Conservation (phyloP, 1,284 basidiomycete species). For the Heterobasidion parviporum region DNA sequence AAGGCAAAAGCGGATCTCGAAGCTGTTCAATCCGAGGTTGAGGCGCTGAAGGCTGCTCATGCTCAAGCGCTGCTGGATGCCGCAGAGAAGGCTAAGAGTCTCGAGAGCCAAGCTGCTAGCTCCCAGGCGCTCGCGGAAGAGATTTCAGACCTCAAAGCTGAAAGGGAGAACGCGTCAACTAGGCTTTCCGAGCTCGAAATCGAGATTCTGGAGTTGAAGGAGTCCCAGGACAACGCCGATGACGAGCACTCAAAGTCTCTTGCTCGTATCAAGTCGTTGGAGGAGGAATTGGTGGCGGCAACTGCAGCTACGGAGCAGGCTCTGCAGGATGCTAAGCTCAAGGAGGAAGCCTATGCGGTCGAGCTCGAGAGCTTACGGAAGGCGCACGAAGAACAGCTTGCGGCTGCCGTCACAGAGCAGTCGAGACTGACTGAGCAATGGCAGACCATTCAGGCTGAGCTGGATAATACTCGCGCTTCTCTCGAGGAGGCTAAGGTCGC, state of each 20-base stretch:
- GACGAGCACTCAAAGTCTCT: constrained; percentile 44
- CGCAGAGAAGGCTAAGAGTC: constrained; percentile 31
- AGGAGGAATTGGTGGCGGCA: constrained; percentile 41
- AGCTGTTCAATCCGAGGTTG: constrained; percentile 44
- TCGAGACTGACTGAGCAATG: constrained; percentile 35
- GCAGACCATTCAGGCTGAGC: constrained; percentile 36
- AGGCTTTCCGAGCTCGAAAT: constrained; percentile 76
- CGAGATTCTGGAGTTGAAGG: constrained; percentile 71
- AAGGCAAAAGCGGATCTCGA: constrained; percentile 59
- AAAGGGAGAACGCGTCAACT: constrained; percentile 67
- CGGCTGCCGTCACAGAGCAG: constrained; percentile 36
- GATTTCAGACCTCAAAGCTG: constrained; percentile 45
- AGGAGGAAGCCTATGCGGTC: constrained; percentile 37
- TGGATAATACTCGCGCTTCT: constrained; percentile 32
- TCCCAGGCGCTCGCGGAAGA: constrained; percentile 42
- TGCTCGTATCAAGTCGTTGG: constrained; percentile 40
- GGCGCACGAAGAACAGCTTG: constrained; percentile 39
- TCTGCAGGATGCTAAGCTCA: constrained; percentile 41
- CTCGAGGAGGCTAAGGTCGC: constrained; percentile 43
- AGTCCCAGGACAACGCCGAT: constrained; percentile 56
- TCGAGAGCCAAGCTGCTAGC: constrained; percentile 37
- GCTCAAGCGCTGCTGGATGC: constrained; percentile 38
- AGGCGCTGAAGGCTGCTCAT: constrained; percentile 43
- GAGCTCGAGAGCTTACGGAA: constrained; percentile 32
- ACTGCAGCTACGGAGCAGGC: constrained; percentile 41